Base-by-base conservation (phyloP, 345 rosid genomes). In the Salix suchowensis region DNA sequence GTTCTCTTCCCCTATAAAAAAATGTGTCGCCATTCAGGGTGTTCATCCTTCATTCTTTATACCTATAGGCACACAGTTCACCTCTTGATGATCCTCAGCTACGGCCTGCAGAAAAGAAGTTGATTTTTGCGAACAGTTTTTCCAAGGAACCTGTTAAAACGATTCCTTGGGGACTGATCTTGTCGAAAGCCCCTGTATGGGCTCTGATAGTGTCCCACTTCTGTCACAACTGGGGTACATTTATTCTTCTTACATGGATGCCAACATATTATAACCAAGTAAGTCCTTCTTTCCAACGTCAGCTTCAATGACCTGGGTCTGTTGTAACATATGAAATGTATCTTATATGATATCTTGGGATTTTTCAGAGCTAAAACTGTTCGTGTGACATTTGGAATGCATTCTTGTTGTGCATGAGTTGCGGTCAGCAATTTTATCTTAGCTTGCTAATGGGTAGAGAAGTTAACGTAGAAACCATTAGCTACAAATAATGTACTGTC, bases 221-320 rank as follows among this genome's bases (percentile, higher is more conserved):
- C 81, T 94, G 97, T 84, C 97, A 92, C 76, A 94, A 94, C 52
- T 92, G 96, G 97, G 97, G 98, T 61, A 92, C 98, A 30, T 92
- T 92, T 80, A 94, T 94, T 86, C 97, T 94, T 71, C 83, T 94
- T 44, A 94, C 98, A 6, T 92, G 97, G 98, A 94, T 94, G 97
- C 98, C 98, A 2, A 92, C 97, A 10, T 94, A 92, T 81, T 94
- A 94, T 85, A 83, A 92, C 75, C 95, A 94, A 84, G 98, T 90
- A 87, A 82, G 88, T 77, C 75, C 24, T 75, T 66, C 42, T 69
- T 60, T 39, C 42, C 28, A 2, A 40, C 23, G 7, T 18, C 6
- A 7, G 24, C 30, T 23, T 67, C 26, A n/a, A 70, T 19, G 21
- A 11, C 28, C 8, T 50, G 26, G 15, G n/a, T 70, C 61, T 48